A percentile compares a stretch with the other conserved stretches of the same genome.
These are phyloP conservation scores for Polyporus tsugae DNA, from an alignment of 1,284 basidiomycete species.

Conservation along the genomic window DNA sequence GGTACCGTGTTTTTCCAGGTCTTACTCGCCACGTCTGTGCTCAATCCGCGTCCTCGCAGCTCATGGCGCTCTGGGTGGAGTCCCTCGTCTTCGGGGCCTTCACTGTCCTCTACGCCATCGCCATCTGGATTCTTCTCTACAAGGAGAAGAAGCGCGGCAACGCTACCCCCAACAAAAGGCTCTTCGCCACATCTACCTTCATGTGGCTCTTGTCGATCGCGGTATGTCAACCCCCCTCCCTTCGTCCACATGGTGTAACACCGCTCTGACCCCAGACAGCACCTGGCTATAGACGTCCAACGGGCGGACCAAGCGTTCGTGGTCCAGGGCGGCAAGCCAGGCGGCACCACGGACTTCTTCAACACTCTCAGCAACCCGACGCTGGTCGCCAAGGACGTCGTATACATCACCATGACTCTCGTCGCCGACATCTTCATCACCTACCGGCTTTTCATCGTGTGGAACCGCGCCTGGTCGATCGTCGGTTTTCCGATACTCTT, in stretches of 20 bases:
- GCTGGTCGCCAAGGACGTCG: conserved; percentile 30
- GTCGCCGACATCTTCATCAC: conserved; percentile 30
- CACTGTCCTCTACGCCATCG: conserved; percentile 31
- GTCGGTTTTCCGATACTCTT: conserved; percentile 20
- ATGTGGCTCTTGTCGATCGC: conserved; percentile 29
- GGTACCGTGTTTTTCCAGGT: neutral
- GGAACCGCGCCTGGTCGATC: conserved; percentile 28
- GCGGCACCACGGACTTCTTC: conserved; percentile 25
- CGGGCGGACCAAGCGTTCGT: conserved; percentile 29
- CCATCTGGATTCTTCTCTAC: conserved; percentile 34
- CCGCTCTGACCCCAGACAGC: conserved; percentile 10
- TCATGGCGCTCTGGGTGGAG: conserved; percentile 29
- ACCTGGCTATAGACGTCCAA: conserved; percentile 27
- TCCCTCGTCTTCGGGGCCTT: conserved; percentile 33
- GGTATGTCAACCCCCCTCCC: conserved; percentile 14
- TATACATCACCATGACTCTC: conserved; percentile 32
- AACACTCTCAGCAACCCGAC: conserved; percentile 26
- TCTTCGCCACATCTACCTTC: conserved; percentile 30
- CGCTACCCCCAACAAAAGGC: conserved; percentile 26
- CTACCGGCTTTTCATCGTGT: conserved; percentile 31
- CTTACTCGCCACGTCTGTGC: neutral
- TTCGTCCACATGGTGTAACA: too few species aligned
- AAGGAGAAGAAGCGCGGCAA: conserved; percentile 27
- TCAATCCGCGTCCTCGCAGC: conserved; percentile 5
- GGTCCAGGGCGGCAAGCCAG: conserved; percentile 15